Base-by-base conservation (phyloP, 352 stramenopile genomes). In the Phytophthora sansomeana region DNA sequence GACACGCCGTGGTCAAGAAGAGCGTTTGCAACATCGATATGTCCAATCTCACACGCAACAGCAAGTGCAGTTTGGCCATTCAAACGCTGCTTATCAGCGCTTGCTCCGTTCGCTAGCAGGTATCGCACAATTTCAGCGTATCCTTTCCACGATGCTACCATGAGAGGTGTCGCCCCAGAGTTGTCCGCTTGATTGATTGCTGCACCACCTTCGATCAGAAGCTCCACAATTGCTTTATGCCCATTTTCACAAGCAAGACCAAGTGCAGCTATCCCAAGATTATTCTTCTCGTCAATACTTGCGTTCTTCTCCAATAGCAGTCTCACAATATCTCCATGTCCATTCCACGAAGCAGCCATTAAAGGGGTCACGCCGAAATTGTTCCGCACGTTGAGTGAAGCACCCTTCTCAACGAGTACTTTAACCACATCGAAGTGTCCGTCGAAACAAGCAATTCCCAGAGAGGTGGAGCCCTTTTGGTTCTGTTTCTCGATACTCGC, bases 91-190 rank as follows among this genome's bases (percentile, higher is more conserved):
- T 21, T 24, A 43, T 43, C 9, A 6, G 21, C 13, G 1, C 38
- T 21, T 43, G 38, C 38, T 43, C 38, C 38, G 10, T 43, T 21
- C 38, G 30, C 11, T 7, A 55, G 17, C n/a, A 55, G 32, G 3
- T 32, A 11, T 4, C 43, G 17, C 17, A 63, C 51, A 0, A 58
- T 33, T 8, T 26, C 51, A 6, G 6, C 26, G 17, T 63, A 43
- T 8, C 51, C 51, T 10, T 35, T 58, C 1, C 17, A 35, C 10
- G 35, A 36, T 8, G 46, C 46, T 28, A 32, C 16, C 6, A 57
- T 52, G 21, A 65, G 57, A 16, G n/a, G n/a, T n/a, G n/a, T n/a
- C n/a, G 46, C 24, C 17, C 41, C 19, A n/a, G 28, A 10, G 8
- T 36, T 4, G 3, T 10, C 30, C 3, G 1, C 7, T 36, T 10